Conservation (phyloP, 2,329 filamentous ascomycete genomes). For the Magnaporthiopsis rhizophila region DNA sequence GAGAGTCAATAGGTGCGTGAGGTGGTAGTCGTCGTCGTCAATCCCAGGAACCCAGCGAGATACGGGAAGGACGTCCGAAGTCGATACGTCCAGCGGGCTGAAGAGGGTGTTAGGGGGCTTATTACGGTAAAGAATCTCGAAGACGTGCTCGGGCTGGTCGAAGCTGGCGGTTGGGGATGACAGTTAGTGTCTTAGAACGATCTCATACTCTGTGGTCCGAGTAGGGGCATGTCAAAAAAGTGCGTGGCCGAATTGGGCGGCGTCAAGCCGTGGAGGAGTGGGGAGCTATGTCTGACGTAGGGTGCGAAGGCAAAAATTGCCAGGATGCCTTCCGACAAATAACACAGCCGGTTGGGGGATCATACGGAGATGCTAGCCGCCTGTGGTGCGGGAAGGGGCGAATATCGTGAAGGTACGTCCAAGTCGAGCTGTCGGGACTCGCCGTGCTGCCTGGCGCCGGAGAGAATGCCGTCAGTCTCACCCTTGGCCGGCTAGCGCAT, state of each 20-base stretch:
- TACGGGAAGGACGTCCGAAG: slow-evolving; percentile 11
- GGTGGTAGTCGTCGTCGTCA: slow-evolving; percentile 12
- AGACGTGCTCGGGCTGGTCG: slow-evolving; percentile 1
- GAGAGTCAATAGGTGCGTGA: slow-evolving; percentile 14
- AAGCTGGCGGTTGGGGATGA: background rate
- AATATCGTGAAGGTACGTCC: background rate
- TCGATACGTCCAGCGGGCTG: background rate
- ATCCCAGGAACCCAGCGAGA: slow-evolving; percentile 16
- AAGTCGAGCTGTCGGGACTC: background rate
- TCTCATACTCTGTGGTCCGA: too few species aligned
- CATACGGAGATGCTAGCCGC: background rate
- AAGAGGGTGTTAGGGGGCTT: background rate
- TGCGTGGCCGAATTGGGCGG: too few species aligned
- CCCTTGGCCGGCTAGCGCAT: background rate
- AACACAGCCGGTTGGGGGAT: background rate
- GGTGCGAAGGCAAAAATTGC: too few species aligned
- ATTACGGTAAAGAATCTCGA: background rate
- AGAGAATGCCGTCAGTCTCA: background rate
- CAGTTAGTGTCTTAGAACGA: background rate
- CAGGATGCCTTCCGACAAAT: too few species aligned
- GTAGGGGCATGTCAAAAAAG: too few species aligned
- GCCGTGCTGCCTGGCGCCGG: background rate
- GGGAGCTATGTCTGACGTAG: too few species aligned
- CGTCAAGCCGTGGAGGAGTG: too few species aligned
- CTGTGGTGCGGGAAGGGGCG: background rate